Conservation (phyloP, 306 rosid genomes). For the Pterocarpus macrocarpus region DNA sequence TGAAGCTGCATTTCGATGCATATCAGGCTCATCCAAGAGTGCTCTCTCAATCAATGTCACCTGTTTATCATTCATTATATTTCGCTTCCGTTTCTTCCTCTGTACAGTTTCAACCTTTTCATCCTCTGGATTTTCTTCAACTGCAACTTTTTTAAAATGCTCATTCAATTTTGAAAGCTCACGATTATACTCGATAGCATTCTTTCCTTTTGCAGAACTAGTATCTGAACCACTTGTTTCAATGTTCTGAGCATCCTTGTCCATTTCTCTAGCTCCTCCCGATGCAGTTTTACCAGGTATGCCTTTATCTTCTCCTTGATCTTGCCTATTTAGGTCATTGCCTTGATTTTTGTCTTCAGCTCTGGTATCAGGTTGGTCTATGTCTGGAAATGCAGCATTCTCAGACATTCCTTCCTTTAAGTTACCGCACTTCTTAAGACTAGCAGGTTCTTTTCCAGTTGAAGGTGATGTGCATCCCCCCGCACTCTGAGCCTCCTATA, state of each 20-base stretch:
- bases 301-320: conserved; percentile 61
- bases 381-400: conserved; percentile 70
- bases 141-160: conserved; percentile 54
- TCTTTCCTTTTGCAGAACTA: conserved; percentile 77
- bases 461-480: conserved; percentile 63
- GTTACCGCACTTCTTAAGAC: conserved; percentile 57
- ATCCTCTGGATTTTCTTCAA: conserved; percentile 69
- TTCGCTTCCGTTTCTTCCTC: conserved; percentile 89
- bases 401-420: conserved; percentile 79
- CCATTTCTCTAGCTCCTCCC: conserved; percentile 58
- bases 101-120: conserved; percentile 72
- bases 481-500: conserved; percentile 73
- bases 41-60: conserved; percentile 77
- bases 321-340: conserved; percentile 53
- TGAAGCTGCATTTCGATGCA: conserved; percentile 83
- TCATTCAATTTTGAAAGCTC: conserved; percentile 62
- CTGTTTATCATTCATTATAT: conserved; percentile 88
- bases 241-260: conserved; percentile 70
- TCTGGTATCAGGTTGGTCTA: conserved; percentile 57
- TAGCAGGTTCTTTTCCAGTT: conserved; percentile 56
- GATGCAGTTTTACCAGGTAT: conserved; percentile 55
- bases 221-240: conserved; percentile 90
- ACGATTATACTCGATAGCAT: conserved; percentile 57
- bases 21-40: conserved; percentile 86
- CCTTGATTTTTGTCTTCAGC: conserved; percentile 58